Conservation (phyloP, 2,329 filamentous ascomycete genomes). For the Fusarium nygamai region DNA sequence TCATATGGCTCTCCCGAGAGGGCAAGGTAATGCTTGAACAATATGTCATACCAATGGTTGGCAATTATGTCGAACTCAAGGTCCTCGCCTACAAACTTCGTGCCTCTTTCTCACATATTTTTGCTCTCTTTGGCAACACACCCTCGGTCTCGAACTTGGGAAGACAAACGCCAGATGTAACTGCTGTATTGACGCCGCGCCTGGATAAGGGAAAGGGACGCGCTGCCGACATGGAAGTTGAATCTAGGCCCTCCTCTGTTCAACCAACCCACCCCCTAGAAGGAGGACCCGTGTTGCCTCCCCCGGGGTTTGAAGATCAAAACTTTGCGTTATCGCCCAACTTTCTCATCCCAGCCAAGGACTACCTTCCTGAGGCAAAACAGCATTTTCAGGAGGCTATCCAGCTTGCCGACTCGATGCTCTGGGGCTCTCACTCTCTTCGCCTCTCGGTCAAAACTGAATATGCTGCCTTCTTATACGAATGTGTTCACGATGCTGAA, state of each 20-base stretch:
- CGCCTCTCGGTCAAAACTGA: conserved; percentile 91
- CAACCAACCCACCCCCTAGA: conserved; percentile 62
- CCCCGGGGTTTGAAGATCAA: conserved; percentile 62
- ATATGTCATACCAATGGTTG: conserved; percentile 87
- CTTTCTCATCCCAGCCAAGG: conserved; percentile 80
- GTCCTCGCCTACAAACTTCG: conserved; percentile 91
- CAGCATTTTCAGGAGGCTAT: conserved; percentile 83
- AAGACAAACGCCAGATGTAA: conserved; percentile 60
- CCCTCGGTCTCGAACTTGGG: conserved; percentile 76
- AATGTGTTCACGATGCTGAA: conserved; percentile 86
- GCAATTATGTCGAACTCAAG: conserved; percentile 81
- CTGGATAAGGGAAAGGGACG: conserved; percentile 60
- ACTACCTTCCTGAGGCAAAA: conserved; percentile 86
- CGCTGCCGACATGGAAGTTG: conserved; percentile 54
- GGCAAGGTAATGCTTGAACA: conserved; percentile 87
- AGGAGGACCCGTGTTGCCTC: conserved; percentile 67
- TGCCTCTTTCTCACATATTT: conserved; percentile 96
- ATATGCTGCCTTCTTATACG: conserved; percentile 91
- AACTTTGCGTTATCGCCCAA: conserved; percentile 63
- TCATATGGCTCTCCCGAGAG: conserved; percentile 94
- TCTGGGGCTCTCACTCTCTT: conserved; percentile 90
- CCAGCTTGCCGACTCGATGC: conserved; percentile 75
- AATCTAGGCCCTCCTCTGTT: conserved; percentile 56
- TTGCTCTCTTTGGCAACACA: conserved; percentile 94
- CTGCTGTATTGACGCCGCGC: conserved; percentile 49